Conservation (phyloP, 805 yeast species). For the Kockiozyma suomiensis region DNA sequence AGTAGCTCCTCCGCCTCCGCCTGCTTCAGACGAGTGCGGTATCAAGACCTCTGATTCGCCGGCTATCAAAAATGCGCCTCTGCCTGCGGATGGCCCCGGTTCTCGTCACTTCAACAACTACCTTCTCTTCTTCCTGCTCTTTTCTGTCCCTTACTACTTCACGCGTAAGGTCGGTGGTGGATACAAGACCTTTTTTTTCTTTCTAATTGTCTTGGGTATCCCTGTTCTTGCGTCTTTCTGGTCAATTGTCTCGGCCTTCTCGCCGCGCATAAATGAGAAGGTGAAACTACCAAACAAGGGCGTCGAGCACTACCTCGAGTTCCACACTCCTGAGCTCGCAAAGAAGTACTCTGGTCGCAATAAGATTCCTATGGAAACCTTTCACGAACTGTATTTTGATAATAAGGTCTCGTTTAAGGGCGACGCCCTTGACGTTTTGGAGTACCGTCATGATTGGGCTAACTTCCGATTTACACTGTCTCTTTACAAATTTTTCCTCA, state of each 20-base stretch:
- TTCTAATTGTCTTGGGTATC: conserved; percentile 56
- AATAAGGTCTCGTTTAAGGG: conserved; percentile 86
- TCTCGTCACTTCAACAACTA: conserved; percentile 71
- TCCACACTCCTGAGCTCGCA: conserved; percentile 71
- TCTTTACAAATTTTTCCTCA: conserved; percentile 75
- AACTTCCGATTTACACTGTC: conserved; percentile 74
- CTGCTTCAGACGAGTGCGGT: conserved; percentile 52
- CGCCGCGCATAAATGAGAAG: conserved; percentile 81
- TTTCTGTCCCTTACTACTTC: conserved; percentile 63
- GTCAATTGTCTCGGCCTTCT: conserved; percentile 73
- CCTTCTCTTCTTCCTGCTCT: conserved; percentile 52
- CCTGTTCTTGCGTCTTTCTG: conserved; percentile 83
- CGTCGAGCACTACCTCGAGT: conserved; percentile 76
- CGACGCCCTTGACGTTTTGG: conserved; percentile 80
- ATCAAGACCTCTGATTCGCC: conserved; percentile 60
- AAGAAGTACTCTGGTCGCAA: conserved; percentile 68
- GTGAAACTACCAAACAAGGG: conserved; percentile 75
- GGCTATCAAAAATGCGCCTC: conserved; percentile 79
- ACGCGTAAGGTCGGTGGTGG: conserved; percentile 69
- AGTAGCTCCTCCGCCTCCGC: conserved; percentile 48
- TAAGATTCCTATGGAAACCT: conserved; percentile 90
- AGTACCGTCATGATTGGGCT: conserved; percentile 91
- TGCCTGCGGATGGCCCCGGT: conserved; percentile 92
- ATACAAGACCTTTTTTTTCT: conserved; percentile 63
- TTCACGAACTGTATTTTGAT: conserved; percentile 83